These are phyloP conservation scores for Amphicarpaea edgeworthii DNA, from an alignment of 306 rosid genomes.

Conservation along the genomic window DNA sequence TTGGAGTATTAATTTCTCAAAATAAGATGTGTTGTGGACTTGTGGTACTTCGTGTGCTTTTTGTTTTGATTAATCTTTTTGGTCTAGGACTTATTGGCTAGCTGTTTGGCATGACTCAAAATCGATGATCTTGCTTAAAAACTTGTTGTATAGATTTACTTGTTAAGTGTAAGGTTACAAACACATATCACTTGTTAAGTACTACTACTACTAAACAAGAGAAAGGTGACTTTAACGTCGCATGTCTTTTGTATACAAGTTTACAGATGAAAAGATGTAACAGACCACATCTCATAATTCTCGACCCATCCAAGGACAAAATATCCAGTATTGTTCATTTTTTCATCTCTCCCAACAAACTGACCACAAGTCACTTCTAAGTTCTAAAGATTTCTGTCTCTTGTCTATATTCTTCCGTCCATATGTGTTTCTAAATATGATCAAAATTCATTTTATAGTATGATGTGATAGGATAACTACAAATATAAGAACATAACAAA, in stretches of 20 bases:
- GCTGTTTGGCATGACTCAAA: not conserved
- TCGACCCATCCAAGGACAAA: not conserved
- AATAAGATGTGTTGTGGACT: not conserved
- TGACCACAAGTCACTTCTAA: not conserved
- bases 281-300: conserved; percentile 1
- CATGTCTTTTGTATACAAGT: no score
- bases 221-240: no score
- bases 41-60: not conserved
- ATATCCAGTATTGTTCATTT: not conserved
- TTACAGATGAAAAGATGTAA: not conserved
- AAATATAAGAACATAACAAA: no score
- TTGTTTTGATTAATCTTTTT: not conserved
- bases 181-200: no score
- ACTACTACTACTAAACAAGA: no score
- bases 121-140: no score
- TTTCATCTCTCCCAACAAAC: no score
- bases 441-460: no score
- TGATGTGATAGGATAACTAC: no score
- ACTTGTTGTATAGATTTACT: no score
- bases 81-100: not conserved
- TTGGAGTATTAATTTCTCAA: not conserved
- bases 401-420: not conserved
- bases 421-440: not conserved
- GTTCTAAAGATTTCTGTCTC: not conserved
- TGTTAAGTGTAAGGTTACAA: no score